phyloP scores from a whole-genome alignment of 2,329 filamentous ascomycete species.

The Xylogone sp. region DNA sequence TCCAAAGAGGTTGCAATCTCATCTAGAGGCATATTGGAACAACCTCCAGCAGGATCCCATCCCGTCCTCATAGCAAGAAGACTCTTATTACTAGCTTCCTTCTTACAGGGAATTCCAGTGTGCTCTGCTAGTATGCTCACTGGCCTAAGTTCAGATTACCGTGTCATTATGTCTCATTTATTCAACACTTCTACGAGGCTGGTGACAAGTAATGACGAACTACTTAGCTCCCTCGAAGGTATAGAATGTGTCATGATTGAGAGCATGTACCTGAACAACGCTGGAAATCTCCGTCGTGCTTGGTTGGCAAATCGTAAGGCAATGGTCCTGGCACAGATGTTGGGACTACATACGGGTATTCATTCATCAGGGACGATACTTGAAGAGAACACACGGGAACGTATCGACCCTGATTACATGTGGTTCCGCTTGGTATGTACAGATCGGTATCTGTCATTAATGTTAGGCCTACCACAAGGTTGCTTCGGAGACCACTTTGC shows the following conservation, averaged over 20 bases:
- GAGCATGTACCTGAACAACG: slow-evolving; percentile 41
- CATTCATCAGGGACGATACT: neutral
- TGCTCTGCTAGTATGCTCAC: neutral
- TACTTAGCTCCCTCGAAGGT: slow-evolving; percentile 45
- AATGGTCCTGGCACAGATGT: slow-evolving; percentile 44
- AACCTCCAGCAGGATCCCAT: slow-evolving; percentile 18
- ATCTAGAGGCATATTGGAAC: neutral
- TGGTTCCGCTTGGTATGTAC: slow-evolving; percentile 40
- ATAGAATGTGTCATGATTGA: slow-evolving; percentile 49
- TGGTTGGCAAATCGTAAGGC: slow-evolving; percentile 45
- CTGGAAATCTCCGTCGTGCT: slow-evolving; percentile 44
- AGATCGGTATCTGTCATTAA: slow-evolving; percentile 44
- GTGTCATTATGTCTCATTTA: neutral
- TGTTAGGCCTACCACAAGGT: slow-evolving; percentile 43
- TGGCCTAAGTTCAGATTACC: neutral
- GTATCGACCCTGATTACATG: slow-evolving; percentile 34
- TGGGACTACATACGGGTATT: slow-evolving; percentile 37
- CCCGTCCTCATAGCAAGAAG: slow-evolving; percentile 38
- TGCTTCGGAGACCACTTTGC: slow-evolving; percentile 37
- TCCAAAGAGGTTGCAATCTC: slow-evolving; percentile 7
- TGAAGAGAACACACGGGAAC: slow-evolving; percentile 8
- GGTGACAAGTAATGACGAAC: slow-evolving; percentile 40
- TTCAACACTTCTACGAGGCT: slow-evolving; percentile 6
- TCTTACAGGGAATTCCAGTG: slow-evolving; percentile 26
- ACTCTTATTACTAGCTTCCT: slow-evolving; percentile 34